A percentile compares a stretch with the other conserved stretches of the same genome.
Evolutionary conservation across 2,329 filamentous ascomycete species (phyloP).

Genomic region (Colletotrichum theobromicola): DNA sequence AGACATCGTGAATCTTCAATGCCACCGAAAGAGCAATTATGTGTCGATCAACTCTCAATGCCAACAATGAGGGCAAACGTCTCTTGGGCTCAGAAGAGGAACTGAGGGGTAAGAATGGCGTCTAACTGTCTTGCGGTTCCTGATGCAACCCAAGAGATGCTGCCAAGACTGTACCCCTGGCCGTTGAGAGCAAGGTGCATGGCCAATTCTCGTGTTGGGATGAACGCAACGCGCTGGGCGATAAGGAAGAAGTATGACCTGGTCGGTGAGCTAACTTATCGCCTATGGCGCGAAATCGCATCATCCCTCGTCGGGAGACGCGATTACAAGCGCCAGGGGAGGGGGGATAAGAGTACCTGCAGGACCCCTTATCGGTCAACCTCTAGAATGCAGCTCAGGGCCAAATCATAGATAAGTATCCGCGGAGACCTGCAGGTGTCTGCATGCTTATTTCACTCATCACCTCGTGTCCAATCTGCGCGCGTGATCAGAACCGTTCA

Average conservation of each 20-base stretch:
- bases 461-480: not conserved
- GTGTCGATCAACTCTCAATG: not conserved
- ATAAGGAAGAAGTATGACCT: not conserved
- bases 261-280: not conserved
- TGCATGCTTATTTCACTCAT: not conserved
- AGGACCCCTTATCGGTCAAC: not conserved
- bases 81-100: not conserved
- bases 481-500: not conserved
- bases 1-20: not conserved
- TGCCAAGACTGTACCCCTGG: conserved; percentile 1
- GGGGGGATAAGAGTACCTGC: not conserved
- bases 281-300: not conserved
- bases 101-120: not conserved
- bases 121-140: not conserved
- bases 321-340: not conserved
- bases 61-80: not conserved
- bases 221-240: not conserved
- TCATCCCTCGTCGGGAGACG: not conserved
- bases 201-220: not conserved
- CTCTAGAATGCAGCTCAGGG: not conserved
- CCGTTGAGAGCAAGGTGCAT: not conserved
- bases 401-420: not conserved
- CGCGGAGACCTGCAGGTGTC: not conserved
- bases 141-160: not conserved
- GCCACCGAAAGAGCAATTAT: rapidly evolving